Base-by-base conservation (phyloP, 1,284 basidiomycete genomes). In the Phellinidium pouzarii region DNA sequence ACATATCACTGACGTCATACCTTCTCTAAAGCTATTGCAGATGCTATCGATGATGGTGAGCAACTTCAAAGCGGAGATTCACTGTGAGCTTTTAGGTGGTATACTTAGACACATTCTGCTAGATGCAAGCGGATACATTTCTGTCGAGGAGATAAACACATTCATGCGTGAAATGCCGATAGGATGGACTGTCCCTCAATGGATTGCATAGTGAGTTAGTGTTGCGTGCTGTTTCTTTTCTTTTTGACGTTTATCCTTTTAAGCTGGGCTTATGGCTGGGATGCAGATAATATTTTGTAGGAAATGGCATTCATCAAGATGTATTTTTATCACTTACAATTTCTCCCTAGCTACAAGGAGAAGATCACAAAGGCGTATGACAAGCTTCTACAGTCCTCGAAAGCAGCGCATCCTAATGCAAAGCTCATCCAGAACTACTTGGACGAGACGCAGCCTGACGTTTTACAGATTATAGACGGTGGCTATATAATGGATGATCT, bases 61-160 rank as follows among this genome's bases (percentile, higher is more conserved):
- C 36, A 8, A 12, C 36, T 36, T 25, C 12, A 25, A 29, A 8
- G 7, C 19, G 20, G 17, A 1, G 20, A 17, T 17, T 40, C 38
- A 23, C n/a, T 17, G 23, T 19, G 11, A 19, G 17, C 9, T 22
- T 7, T 17, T n/a, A n/a, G n/a, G n/a, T n/a, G n/a, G n/a, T n/a
- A n/a, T n/a, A n/a, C n/a, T n/a, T n/a, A n/a, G n/a, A n/a, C n/a
- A n/a, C n/a, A n/a, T n/a, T n/a, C n/a, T n/a, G n/a, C 23, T 31
- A 60, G 60, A 61, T 23, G 55, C 48, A 5, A 61, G 60, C 37
- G 60, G 60, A 2, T 61, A 60, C 42, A 56, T 61, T 31, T 60
- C 58, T 22, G 54, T 61, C 27, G 52, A 57, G 12, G 60, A 60
- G 46, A n/a, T 60, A 41, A 58, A 58, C 44, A 42, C 48, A 2